These are phyloP conservation scores for Beta macrorhiza DNA, from an alignment of 179 eudicot species.

Conservation along the genomic window DNA sequence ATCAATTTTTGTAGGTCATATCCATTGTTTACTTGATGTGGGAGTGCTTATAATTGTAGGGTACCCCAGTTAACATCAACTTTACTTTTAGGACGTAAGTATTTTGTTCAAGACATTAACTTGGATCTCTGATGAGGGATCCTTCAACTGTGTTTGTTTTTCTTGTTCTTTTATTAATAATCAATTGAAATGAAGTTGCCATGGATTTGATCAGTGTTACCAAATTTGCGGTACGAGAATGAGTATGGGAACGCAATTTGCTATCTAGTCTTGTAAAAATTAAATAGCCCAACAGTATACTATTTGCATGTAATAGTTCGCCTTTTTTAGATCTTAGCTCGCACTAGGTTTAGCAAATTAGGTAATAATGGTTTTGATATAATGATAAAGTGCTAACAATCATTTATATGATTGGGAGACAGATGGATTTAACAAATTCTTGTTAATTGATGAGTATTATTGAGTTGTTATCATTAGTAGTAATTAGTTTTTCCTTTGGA, in stretches of 20 bases:
- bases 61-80: conserved; percentile 18
- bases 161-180: background rate
- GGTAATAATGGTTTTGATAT: background rate
- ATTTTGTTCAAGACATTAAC: conserved; percentile 1
- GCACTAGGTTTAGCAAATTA: too few species aligned
- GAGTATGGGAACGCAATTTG: too few species aligned
- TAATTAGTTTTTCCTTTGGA: conserved; percentile 18
- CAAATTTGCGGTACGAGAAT: too few species aligned
- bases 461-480: conserved; percentile 20
- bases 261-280: too few species aligned
- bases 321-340: too few species aligned
- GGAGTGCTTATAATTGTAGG: conserved; percentile 17
- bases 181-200: conserved; percentile 16
- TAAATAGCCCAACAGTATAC: too few species aligned
- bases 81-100: conserved; percentile 23
- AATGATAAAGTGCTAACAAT: conserved; percentile 14
- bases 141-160: background rate
- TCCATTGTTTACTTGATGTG: conserved; percentile 4
- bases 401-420: conserved; percentile 15
- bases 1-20: conserved; percentile 24
- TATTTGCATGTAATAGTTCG: too few species aligned
- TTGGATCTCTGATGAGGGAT: background rate
- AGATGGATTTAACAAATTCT: conserved; percentile 14
- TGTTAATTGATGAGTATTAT: conserved; percentile 18
- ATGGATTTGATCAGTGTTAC: conserved; percentile 4